Conservation (phyloP, 805 yeast species). For the Lipomyces chichibuensis region DNA sequence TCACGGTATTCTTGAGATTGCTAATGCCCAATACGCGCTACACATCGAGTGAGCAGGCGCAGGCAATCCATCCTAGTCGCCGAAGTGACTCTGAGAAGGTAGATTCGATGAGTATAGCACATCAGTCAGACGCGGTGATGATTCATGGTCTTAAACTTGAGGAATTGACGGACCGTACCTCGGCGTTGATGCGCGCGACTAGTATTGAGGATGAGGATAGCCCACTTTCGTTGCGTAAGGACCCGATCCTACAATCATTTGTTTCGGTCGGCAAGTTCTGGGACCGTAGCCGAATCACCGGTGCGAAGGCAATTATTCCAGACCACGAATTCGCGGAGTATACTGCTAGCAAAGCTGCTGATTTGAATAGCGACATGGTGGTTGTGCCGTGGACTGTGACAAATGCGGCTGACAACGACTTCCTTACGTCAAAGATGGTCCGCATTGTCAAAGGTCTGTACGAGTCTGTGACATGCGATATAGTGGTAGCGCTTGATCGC, state of each 20-base stretch:
- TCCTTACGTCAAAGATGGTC: conserved; percentile 3
- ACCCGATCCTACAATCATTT: conserved; percentile 14
- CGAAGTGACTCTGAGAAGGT: neutral
- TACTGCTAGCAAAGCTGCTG: conserved; percentile 3
- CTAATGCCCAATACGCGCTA: neutral
- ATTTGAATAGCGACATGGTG: neutral
- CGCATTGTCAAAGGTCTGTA: conserved; percentile 32
- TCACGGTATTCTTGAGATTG: neutral
- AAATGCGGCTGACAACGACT: neutral
- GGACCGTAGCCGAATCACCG: conserved; percentile 1
- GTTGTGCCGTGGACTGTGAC: conserved; percentile 6
- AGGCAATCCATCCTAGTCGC: neutral
- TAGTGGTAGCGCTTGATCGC: conserved; percentile 7
- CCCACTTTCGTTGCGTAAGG: neutral
- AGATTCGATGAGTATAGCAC: neutral
- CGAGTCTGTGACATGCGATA: conserved; percentile 13
- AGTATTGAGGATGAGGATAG: conserved; percentile 5
- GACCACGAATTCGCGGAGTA: conserved; percentile 12
- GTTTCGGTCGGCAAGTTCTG: conserved; percentile 2
- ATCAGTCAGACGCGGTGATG: neutral
- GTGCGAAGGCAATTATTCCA: conserved; percentile 13
- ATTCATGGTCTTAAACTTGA: conserved; percentile 12
- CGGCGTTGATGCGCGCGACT: conserved; percentile 14
- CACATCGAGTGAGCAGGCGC: neutral
- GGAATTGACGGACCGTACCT: conserved; percentile 21